phyloP scores from a whole-genome alignment of 768 basidiomycete genomes.

The Collybia sp. region DNA sequence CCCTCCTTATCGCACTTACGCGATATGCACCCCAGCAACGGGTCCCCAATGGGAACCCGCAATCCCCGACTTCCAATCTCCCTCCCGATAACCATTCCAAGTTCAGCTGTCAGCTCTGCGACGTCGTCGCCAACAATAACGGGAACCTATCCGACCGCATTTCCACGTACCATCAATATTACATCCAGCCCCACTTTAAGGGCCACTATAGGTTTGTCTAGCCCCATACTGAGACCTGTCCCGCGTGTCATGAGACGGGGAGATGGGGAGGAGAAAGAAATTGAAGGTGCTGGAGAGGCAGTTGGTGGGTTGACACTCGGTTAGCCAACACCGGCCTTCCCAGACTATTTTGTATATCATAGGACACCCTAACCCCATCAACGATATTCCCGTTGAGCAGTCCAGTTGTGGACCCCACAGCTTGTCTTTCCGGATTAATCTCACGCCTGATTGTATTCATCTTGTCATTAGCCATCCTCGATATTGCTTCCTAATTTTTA shows the following conservation, averaged over 20 bases:
- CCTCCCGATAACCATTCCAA: constrained; percentile 61
- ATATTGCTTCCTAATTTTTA: too few species aligned
- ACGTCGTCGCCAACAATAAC: constrained; percentile 71
- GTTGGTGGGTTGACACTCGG: constrained; percentile 59
- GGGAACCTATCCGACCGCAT: constrained; percentile 40
- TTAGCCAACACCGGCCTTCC: constrained; percentile 12
- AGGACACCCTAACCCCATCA: too few species aligned
- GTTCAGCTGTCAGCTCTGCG: constrained; percentile 53
- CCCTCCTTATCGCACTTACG: constrained; percentile 70
- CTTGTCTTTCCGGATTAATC: too few species aligned
- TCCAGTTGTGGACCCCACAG: too few species aligned
- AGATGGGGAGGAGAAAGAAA: constrained; percentile 62
- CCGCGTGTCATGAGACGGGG: constrained; percentile 44
- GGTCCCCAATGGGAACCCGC: constrained; percentile 45
- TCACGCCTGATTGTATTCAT: too few species aligned
- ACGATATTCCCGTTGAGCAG: too few species aligned
- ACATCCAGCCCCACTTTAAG: constrained; percentile 75
- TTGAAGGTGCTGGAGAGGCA: constrained; percentile 77
- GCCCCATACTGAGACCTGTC: constrained; percentile 72
- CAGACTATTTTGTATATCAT: neutral
- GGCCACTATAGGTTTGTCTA: constrained; percentile 65
- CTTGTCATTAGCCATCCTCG: too few species aligned
- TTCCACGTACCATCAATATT: constrained; percentile 46
- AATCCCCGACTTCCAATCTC: constrained; percentile 55
- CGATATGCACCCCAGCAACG: constrained; percentile 47